Evolutionary conservation across 2,329 filamentous ascomycete species (phyloP), one percentile per base, ranked within the genome.

Genomic region (Colletotrichum coccodes): DNA sequence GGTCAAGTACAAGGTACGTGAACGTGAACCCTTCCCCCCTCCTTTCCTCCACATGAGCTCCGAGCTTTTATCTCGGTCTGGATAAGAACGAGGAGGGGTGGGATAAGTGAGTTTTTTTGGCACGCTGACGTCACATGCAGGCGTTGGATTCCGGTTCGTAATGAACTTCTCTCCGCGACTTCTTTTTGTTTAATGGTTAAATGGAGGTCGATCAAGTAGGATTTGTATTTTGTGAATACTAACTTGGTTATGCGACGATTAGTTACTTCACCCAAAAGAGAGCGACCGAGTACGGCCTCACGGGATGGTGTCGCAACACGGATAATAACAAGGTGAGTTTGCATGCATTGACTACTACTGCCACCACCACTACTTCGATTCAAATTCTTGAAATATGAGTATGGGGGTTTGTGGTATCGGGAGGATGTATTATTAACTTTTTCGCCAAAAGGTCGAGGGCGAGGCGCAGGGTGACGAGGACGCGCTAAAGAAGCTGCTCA

Each of bases 391-490:
- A 38, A 32, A 18, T 21, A 60, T 30, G 30, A 46, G 16, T 21
- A 12, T 21, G 23, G 5, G 16, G 6, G 36, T 38, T 9, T 30
- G 30, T 9, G 21, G 30, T 49, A 26, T 49, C 28, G 6, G 26
- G 4, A 4, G 32, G 26, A 6, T 21, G 11, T 9, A 11, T 8
- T 21, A 50, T 56, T 66, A 59, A 73, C 74, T 61, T 70, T 32
- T 28, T 30, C 50, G 12, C 9, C 52, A 60, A 74, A 53, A 97
- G 94, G 95, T 98, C 53, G 90, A 94, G 76, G 95, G 95, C 30
- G 95, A 98, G 81, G 94, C 91, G 6, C 95, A 98, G 78, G 95
- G 94, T 34, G 84, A 87, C 2, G 85, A 90, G 1, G 86, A 89
- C 0, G 80, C 86, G 3, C 78, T 98, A 30, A 80, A 89, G 60